Base-by-base conservation (phyloP, 441 rosid species). In the Melastoma candidum region DNA sequence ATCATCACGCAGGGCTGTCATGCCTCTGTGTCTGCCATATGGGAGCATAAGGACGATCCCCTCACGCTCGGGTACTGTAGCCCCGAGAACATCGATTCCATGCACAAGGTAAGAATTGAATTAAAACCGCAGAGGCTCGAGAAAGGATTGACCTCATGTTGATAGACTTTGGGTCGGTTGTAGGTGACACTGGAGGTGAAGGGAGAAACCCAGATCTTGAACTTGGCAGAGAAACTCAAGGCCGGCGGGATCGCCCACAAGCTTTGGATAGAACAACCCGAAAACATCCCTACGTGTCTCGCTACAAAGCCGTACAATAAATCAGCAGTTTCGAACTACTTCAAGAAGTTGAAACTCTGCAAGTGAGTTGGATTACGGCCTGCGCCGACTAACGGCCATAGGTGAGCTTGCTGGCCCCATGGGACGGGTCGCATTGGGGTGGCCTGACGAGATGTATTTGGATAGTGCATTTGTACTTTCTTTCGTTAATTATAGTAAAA, bases 1-100 rank as follows among this genome's bases (percentile, higher is more conserved):
- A 77, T 92, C 48, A 85, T 92, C 2, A 84, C 96, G 0, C 98
- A 92, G 63, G 95, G 95, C 7, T 92, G 96, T 59, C 98, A 92
- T 62, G 95, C 98, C 58, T 77, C 98, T 3, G 87, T 88, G 8
- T 63, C 77, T 2, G 94, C 92, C 50, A 74, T 88, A 49, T 92
- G 98, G 95, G 68, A 66, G 36, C 69, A 80, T 66, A 82, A 68
- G 63, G 89, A 79, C 61, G 95, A 90, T 73, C 77, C 78, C 9
- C 53, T 65, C 27, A 90, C 90, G n/a, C 53, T 71, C 50, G 66
- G 59, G 59, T 92, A 92, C 57, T 88, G 98, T 53, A 71, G 83
- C 66, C 82, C 89, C 22, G 63, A 73, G 7, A 75, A 74, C 43
- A 75, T 85, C 11, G 88, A 81, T 58, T 74, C 72, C 14, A 92